Evolutionary conservation across 2,329 filamentous ascomycete species (phyloP), one percentile per base, ranked within the genome.

Genomic region (Xylaria sp.): DNA sequence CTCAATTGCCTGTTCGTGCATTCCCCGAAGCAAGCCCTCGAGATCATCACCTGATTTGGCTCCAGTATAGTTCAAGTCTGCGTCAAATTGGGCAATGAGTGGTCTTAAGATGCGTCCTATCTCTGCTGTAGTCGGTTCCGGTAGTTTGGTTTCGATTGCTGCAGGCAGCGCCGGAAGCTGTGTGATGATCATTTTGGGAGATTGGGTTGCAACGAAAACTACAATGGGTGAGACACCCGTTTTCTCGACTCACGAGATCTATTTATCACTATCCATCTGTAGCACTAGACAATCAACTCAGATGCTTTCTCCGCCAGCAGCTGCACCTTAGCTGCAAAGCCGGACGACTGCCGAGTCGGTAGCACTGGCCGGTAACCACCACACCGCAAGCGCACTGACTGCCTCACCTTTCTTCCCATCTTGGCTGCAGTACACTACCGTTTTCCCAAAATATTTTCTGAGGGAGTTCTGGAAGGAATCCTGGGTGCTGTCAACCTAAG

Each of bases 31-130:
- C 49, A 67, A 25, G 23, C 66, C 66, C 39, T 67, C 66, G 13
- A 67, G 54, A 43, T 67, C 66, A 67, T 67, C 61, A 41, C 66
- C 66, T 59, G 66, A 41, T 55, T 33, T 64, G 7, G 66, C 66
- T 64, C 66, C 66, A n/a, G 66, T 67, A 51, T 67, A 67, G 41
- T 64, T 64, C 15, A 67, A 23, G 59, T 67, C 66, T 39, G 66
- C 61, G 36, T 67, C 66, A 3, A 67, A 64, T 56, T 60, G 60
- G 23, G 66, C 66, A 59, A 67, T 67, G 41, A 67, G 61, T 60
- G 66, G 66, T 28, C 60, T 63, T 25, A 67, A 54, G 41, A 64
- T 6, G 60, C 55, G 39, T 7, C 66, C 66, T 56, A 67, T 64
- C 7, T 67, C 65, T 23, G 61, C 8, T 55, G 56, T 59, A 6